Evolutionary conservation across 768 basidiomycete species (phyloP), one percentile per base, ranked within the genome.

Genomic region (Pulveroboletus ravenelii): DNA sequence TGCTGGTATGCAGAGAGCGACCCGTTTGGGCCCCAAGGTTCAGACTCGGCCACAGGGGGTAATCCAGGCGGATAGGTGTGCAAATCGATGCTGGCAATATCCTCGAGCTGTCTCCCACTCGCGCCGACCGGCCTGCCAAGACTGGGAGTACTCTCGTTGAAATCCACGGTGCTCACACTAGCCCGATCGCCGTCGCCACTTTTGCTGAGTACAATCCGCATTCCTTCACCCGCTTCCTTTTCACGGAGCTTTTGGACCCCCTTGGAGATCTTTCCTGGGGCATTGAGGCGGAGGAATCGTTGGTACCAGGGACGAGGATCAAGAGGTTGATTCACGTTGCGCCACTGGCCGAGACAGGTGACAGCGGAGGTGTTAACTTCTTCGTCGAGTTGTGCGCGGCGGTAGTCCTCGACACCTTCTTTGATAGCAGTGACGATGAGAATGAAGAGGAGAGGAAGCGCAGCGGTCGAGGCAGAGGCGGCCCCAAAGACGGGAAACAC

Each of bases 391-490:
- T 70, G 60, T 10, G 87, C 87, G 45, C 95, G 84, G n/a, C 94
- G 84, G 65, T 91, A 94, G 70, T 99, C 95, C 71, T 98, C 95
- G 31, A 97, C 74, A 7, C 87, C 95, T 65, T 99, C 95, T 70
- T 97, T 99, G 74, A 96, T 79, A 3, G 87, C 94, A 14, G 95
- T 97, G 44, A 95, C 87, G 27, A 74, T 65, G 36, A 99, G 67
- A 56, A 98, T 95, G 70, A 94, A 90, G 35, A 88, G 72, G 7
- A 97, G 77, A 0, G 95, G 95, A 5, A 97, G 70, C 59, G 89
- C 86, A 4, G 92, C 82, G 52, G 91, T 81, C 39, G 85, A 78
- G 1, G 91, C 86, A 2, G 87, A 78, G 2, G 90, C 81, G 0
- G 93, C 90, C 43, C 92, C 95, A 64, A 98, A 98, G 30, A 96